Evolutionary conservation across 2,329 filamentous ascomycete genomes (phyloP).

Genomic region (Neofusicoccum sp.): DNA sequence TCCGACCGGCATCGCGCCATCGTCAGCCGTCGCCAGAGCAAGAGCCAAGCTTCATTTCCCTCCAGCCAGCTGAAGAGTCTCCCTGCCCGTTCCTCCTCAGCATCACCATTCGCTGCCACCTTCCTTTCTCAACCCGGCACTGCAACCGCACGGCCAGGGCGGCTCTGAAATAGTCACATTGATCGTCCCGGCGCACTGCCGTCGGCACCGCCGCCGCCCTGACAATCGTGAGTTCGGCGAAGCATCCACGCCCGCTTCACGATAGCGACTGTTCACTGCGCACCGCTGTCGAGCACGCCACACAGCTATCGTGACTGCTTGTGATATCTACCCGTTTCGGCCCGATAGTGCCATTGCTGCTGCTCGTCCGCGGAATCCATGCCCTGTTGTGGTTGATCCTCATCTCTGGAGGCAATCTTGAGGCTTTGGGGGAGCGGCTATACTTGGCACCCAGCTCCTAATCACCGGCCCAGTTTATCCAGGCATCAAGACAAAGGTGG

Average conservation of each 20-base stretch:
- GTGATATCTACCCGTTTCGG: not conserved
- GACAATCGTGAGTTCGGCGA: not conserved
- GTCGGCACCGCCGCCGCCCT: not conserved
- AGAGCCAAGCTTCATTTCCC: slow-evolving; percentile 12
- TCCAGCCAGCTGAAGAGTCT: not conserved
- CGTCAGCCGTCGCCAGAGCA: not conserved
- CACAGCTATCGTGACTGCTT: not conserved
- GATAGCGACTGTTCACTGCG: not conserved
- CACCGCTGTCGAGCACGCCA: not conserved
- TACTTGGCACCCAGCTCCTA: not conserved
- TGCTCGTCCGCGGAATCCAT: not conserved
- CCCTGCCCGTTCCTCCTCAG: not conserved
- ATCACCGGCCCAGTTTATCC: not conserved
- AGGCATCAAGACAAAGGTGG: not conserved
- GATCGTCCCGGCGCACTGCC: not conserved
- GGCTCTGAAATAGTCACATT: not conserved
- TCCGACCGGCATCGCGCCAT: slow-evolving; percentile 12
- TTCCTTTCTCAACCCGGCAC: slow-evolving; percentile 9
- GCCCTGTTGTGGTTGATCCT: not conserved
- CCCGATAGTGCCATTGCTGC: not conserved
- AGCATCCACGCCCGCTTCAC: not conserved
- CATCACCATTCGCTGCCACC: slow-evolving; percentile 3
- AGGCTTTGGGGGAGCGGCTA: not conserved
- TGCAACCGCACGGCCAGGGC: not conserved
- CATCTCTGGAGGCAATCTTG: not conserved